phyloP scores from a whole-genome alignment of 495 filamentous ascomycete species.

The Penicillium alfredii region DNA sequence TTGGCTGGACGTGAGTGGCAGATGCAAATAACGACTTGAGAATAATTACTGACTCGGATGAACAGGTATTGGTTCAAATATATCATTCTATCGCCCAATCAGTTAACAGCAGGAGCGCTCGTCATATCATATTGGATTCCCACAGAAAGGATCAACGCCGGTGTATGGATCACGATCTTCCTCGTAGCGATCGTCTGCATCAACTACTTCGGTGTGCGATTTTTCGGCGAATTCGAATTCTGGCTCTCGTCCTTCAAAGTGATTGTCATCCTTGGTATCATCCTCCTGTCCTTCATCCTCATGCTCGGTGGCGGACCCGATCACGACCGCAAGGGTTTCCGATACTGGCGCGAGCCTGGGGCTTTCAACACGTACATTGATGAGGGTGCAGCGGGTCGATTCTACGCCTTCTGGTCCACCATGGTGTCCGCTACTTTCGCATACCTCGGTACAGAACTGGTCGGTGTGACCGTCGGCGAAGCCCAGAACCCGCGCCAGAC shows the following conservation, averaged over 20 bases:
- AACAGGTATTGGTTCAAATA: conserved; percentile 53
- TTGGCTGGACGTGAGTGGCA: conserved; percentile 51
- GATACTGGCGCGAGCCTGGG: conserved; percentile 72
- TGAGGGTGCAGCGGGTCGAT: conserved; percentile 44
- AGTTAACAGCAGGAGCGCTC: conserved; percentile 71
- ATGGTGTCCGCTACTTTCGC: conserved; percentile 77
- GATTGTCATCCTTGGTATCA: conserved; percentile 62
- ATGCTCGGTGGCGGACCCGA: conserved; percentile 71
- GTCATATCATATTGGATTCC: conserved; percentile 69
- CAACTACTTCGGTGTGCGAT: conserved; percentile 55
- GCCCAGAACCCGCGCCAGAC: conserved; percentile 68
- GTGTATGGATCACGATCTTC: conserved; percentile 53
- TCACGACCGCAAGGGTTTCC: conserved; percentile 65
- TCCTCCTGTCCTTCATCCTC: conserved; percentile 60
- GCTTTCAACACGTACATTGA: conserved; percentile 43
- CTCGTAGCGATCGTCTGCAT: conserved; percentile 46
- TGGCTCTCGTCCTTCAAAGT: conserved; percentile 75
- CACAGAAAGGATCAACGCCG: conserved; percentile 35
- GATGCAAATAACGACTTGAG: too few species aligned
- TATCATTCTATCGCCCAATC: conserved; percentile 75
- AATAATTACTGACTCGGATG: too few species aligned
- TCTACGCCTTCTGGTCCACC: conserved; percentile 72
- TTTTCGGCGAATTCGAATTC: conserved; percentile 80
- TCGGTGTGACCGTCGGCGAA: conserved; percentile 66
- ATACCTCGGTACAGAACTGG: conserved; percentile 78